A percentile compares a stretch with the other conserved stretches of the same genome.
These are phyloP conservation scores for Emericellopsis atlantica DNA, from an alignment of 2,329 filamentous ascomycete genomes.

Conservation along the genomic window DNA sequence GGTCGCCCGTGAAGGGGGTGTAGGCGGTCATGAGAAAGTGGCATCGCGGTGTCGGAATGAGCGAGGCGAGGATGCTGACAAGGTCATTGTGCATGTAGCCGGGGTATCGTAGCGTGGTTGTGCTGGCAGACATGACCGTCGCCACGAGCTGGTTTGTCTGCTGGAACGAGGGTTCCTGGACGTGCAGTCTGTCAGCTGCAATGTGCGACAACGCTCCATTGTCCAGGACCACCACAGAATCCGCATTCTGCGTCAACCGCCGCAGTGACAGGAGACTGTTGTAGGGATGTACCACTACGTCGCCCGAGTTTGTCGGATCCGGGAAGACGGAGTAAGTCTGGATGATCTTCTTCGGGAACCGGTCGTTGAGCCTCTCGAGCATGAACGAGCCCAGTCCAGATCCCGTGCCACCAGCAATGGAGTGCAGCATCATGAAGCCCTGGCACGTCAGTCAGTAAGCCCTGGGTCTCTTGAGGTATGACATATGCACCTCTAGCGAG, in stretches of 20 bases:
- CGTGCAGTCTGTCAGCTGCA: slow-evolving; percentile 84
- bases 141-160: slow-evolving; percentile 96
- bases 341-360: slow-evolving; percentile 97
- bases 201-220: slow-evolving; percentile 91
- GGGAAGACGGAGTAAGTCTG: slow-evolving; percentile 99
- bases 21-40: slow-evolving; percentile 99
- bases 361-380: slow-evolving; percentile 88
- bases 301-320: slow-evolving; percentile 72
- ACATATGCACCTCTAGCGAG: slow-evolving; percentile 63
- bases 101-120: slow-evolving; percentile 89
- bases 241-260: slow-evolving; percentile 85
- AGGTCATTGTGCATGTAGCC: slow-evolving; percentile 99
- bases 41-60: slow-evolving; percentile 91
- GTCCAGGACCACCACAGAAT: slow-evolving; percentile 93
- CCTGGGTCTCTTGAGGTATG: no score
- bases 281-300: slow-evolving; percentile 96
- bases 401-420: slow-evolving; percentile 92
- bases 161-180: slow-evolving; percentile 90
- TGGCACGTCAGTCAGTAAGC: slow-evolving; percentile 14
- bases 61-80: slow-evolving; percentile 86
- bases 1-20: slow-evolving; percentile 92
- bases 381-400: slow-evolving; percentile 93
- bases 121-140: slow-evolving; percentile 97
- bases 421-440: slow-evolving; percentile 98
- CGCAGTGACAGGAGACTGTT: slow-evolving; percentile 92